These are phyloP conservation scores for Periconia sp. DNA, from an alignment of 2,329 filamentous ascomycete species.

Conservation along the genomic window DNA sequence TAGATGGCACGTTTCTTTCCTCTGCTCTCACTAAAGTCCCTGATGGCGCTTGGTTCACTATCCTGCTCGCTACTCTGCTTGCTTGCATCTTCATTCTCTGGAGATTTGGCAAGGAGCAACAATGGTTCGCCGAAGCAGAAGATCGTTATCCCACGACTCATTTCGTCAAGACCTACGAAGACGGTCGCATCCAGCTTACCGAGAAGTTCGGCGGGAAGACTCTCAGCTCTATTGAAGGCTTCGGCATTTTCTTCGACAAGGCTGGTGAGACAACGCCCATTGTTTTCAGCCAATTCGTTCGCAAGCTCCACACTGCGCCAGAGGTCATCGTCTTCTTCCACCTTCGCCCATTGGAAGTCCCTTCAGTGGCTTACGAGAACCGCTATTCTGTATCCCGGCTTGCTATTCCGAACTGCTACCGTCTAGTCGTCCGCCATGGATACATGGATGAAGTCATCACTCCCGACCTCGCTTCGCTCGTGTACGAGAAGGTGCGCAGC, in stretches of 20 bases:
- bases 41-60: conserved; percentile 78
- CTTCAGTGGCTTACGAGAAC: conserved; percentile 51
- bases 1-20: conserved; percentile 74
- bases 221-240: conserved; percentile 54
- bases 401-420: conserved; percentile 68
- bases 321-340: conserved; percentile 78
- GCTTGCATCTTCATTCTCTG: conserved; percentile 73
- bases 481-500: conserved; percentile 64
- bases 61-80: conserved; percentile 68
- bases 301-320: conserved; percentile 71
- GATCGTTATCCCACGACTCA: conserved; percentile 59
- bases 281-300: conserved; percentile 75
- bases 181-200: conserved; percentile 47
- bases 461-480: conserved; percentile 61
- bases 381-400: conserved; percentile 56
- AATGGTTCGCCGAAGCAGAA: conserved; percentile 73
- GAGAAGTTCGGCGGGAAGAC: conserved; percentile 43
- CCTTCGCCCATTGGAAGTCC: conserved; percentile 67
- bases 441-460: conserved; percentile 75
- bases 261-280: conserved; percentile 68
- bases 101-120: conserved; percentile 79
- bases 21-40: conserved; percentile 75
- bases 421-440: conserved; percentile 72
- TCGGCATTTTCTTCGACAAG: conserved; percentile 83
- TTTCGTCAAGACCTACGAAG: conserved; percentile 45